Conservation (phyloP, 78 protist species). For the Bigelowiella natans region DNA sequence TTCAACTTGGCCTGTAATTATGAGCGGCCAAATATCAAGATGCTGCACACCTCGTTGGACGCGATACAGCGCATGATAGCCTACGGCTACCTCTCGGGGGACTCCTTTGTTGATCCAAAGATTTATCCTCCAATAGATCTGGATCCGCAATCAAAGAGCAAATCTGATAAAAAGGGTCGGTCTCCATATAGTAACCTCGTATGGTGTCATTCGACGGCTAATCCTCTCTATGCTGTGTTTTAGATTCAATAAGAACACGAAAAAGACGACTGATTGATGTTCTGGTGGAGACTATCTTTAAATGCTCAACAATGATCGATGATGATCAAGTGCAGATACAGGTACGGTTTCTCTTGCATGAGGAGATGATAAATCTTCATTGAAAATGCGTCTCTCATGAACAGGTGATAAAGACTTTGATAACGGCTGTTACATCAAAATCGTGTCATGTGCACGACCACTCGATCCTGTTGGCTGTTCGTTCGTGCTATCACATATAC, state of each 20-base stretch:
- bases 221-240: not conserved
- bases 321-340: not conserved
- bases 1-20: not conserved
- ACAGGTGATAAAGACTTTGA: not conserved
- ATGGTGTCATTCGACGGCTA: too few relatives aligned
- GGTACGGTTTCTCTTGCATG: not conserved
- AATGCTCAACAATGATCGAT: not conserved
- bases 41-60: not conserved
- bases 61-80: not conserved
- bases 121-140: not conserved
- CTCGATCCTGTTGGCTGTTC: not conserved
- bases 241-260: not conserved
- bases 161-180: not conserved
- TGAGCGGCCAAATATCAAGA: not conserved
- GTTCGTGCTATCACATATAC: constrained; percentile 10
- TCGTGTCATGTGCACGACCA: constrained; percentile 5
- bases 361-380: too few relatives aligned
- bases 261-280: not conserved
- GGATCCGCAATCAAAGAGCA: not conserved
- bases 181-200: too few relatives aligned
- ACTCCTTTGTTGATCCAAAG: not conserved
- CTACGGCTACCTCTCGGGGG: not conserved
- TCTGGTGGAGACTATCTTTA: not conserved
- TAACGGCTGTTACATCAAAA: not conserved
- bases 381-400: not conserved